A percentile compares a stretch with the other conserved stretches of the same genome.
These are phyloP conservation scores for Kockovaella imperatae DNA, from an alignment of 768 basidiomycete species.

Conservation along the genomic window DNA sequence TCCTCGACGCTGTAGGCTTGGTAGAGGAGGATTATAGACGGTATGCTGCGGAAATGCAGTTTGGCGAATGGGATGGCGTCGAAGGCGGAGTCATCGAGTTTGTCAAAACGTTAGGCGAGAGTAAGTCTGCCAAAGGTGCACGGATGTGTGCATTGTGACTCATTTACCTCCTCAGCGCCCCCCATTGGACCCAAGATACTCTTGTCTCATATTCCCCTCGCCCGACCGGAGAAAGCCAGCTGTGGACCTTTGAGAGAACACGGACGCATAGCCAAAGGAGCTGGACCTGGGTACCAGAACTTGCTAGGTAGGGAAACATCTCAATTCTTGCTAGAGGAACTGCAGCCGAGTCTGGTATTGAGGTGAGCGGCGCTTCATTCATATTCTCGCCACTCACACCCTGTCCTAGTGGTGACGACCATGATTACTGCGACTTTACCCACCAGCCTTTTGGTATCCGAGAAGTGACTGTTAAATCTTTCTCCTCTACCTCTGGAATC, in stretches of 20 bases:
- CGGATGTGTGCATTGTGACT: too few relatives aligned
- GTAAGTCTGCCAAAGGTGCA: too few relatives aligned
- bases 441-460: constrained; percentile 50
- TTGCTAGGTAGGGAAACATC: constrained; percentile 62
- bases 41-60: constrained; percentile 44
- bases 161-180: constrained; percentile 19
- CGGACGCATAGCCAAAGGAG: constrained; percentile 61
- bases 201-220: constrained; percentile 83
- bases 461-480: constrained; percentile 80
- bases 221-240: constrained; percentile 56
- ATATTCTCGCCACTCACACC: neutral
- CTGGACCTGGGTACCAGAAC: constrained; percentile 72
- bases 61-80: constrained; percentile 48
- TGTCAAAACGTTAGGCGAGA: constrained; percentile 39
- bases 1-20: constrained; percentile 40
- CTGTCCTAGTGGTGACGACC: constrained; percentile 66
- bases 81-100: constrained; percentile 45
- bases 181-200: constrained; percentile 55
- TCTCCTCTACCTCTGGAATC: constrained; percentile 85
- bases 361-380: constrained; percentile 49
- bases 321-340: constrained; percentile 56
- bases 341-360: constrained; percentile 64
- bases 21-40: constrained; percentile 44
- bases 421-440: constrained; percentile 82
- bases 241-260: constrained; percentile 76